Evolutionary conservation across 2,329 filamentous ascomycete species (phyloP), one percentile per base, ranked within the genome.

Genomic region (Aureobasidium mangrovei): DNA sequence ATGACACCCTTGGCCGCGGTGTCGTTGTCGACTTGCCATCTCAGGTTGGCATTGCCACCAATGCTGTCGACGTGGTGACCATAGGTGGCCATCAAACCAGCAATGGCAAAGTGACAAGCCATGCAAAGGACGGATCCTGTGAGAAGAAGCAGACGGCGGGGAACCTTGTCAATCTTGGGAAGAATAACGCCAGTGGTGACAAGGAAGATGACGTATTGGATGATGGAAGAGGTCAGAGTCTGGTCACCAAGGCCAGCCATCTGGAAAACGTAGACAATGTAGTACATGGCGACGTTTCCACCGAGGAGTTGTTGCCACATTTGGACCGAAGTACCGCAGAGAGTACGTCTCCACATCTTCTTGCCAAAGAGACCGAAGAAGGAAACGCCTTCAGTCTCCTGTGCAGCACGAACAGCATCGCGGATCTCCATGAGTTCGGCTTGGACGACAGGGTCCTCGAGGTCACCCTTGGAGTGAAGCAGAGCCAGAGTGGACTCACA

Each of bases 1-100:
- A 85, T 85, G 44, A 85, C 77, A 1, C 76, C 77, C 62, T 83
- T 77, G 24, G 81, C 77, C 12, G 79, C 73, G 12, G 45, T 44
- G 24, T 39, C 57, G 26, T 76, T 78, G 0, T 61, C 67, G 2
- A 82, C 77, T 46, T 68, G 63, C 59, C 82, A 76, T 49, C 76
- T 67, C 18, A 81, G 73, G 60, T 79, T 81, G 9, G 62, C 58
- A 56, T 78, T 70, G 31, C 71, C 71, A 26, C 63, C 64, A 2
- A 77, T 69, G 33, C 72, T 71, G 9, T 61, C 67, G 2, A 76
- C 68, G 44, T 64, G 65, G 12, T 62, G 65, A 27, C 74, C 73
- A 44, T 75, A 68, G 2, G 64, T 64, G 1, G 70, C 71, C 52
- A 77, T 64, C 12, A 73, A 62, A 28, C 70, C 72, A 7, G 71